Evolutionary conservation across 345 rosid genomes (phyloP), one percentile per base, ranked within the genome.

Genomic region (Gossypium longicalyx): DNA sequence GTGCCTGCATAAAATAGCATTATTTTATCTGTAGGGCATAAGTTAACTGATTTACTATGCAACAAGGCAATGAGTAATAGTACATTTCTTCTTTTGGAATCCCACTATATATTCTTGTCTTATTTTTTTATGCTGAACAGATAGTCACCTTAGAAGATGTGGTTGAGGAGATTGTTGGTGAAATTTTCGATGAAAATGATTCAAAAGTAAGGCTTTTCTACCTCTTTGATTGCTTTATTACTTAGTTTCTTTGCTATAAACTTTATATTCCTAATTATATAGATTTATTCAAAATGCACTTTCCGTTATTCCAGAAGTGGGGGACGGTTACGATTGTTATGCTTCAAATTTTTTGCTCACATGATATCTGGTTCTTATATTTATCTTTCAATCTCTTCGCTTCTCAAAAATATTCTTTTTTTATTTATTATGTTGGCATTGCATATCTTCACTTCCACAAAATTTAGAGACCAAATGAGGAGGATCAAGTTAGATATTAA

Each of bases 111-210:
- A 38, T 34, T 48, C 64, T 67, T 16, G 15, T 44, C 56, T 54
- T n/a, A 11, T 69, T 77, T 72, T 68, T 56, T 56, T 16, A 71
- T 73, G 66, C 57, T 80, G 80, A 70, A 81, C 96, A 95, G 99
- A 68, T 93, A 81, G 98, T 87, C 62, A 93, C 99, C 63, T 85
- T 95, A 71, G 98, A 95, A 89, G 99, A 93, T 57, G 97, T 91
- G 67, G 98, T 91, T 66, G 98, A 95, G 83, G 99, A 95, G 87
- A 93, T 95, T 78, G 99, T 93, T 70, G 98, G 98, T 72, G 98
- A 93, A 85, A 95, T 95, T 72, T 95, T 95, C 72, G 98, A 95
- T 65, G 98, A 93, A 87, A 95, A 89, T 79, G 99, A 95, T 84
- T 95, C 99, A 67, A 95, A 93, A 80, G 98, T 91, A 86, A 86